Base-by-base conservation (phyloP, 1,284 basidiomycete genomes). In the Butyriboletus appendiculatus region DNA sequence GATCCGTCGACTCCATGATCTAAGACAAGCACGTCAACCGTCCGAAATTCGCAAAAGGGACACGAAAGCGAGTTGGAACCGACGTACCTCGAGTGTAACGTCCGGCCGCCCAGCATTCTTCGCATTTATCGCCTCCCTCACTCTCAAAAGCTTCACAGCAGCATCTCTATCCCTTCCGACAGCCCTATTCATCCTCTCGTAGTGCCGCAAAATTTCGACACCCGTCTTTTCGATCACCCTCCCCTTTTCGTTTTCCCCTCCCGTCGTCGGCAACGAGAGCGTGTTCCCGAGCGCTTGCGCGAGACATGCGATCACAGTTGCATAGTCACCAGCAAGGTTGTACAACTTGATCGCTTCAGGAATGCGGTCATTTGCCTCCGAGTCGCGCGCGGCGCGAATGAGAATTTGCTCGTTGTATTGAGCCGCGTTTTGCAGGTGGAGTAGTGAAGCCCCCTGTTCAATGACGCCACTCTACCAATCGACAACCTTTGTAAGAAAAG, bases 301-400 rank as follows among this genome's bases (percentile, higher is more conserved):
- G 41, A 99, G 86, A 55, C 93, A 94, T 9, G 85, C 80, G 38
- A 98, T 84, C 45, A 99, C 96, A 30, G 90, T 92, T 47, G 86
- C 78, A 69, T 96, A 95, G 59, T 97, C 92, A 37, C 93, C 92
- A 0, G 96, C 94, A 35, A 98, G 85, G 73, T 98, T 96, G 77
- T 94, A 98, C 44, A 99, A 77, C 70, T 96, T 90, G 74, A 99
- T 95, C 2, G 95, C 94, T 70, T 98, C 94, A 6, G 88, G 81
- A 41, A 92, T 86, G 30, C 91, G 88, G 63, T 89, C 87, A 61
- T 87, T 89, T 59, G 86, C 85, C 72, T 81, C 89, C 53, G 78
- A 88, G 63, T 92, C 80, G 48, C 82, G 79, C 2, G 95, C 92
- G 0, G 94, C 92, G 12, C 86, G 84, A 56, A 88, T 76, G 50